phyloP scores from a whole-genome alignment of 2,329 filamentous ascomycete species.

The Cryoendolithus antarcticus region DNA sequence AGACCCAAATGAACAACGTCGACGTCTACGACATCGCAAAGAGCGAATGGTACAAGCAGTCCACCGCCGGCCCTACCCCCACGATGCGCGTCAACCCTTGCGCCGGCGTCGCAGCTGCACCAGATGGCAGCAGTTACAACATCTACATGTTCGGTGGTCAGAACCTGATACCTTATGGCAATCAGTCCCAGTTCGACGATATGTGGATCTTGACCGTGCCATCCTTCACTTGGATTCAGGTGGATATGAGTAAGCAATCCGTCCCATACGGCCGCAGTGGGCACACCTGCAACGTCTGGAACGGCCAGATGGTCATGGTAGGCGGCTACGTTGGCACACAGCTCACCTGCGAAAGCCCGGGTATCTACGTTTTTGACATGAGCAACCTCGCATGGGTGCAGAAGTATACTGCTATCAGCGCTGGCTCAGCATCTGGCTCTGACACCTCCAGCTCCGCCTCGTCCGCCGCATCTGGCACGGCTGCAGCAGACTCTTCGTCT shows the following conservation, averaged over 20 bases:
- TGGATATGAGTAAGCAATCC: conserved; percentile 38
- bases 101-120: conserved; percentile 56
- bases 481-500: neutral
- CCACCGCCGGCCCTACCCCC: conserved; percentile 48
- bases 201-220: conserved; percentile 73
- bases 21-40: conserved; percentile 69
- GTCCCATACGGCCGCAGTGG: conserved; percentile 51
- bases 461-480: conserved; percentile 3
- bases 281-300: conserved; percentile 66
- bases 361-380: conserved; percentile 67
- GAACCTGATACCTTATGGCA: conserved; percentile 51
- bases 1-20: conserved; percentile 57
- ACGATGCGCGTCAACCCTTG: conserved; percentile 53
- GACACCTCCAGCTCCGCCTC: conserved; percentile 10
- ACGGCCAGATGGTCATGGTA: conserved; percentile 67
- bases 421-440: conserved; percentile 29
- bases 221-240: conserved; percentile 66
- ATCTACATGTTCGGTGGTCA: conserved; percentile 71
- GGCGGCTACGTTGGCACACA: conserved; percentile 56
- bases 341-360: conserved; percentile 52
- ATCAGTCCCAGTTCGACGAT: conserved; percentile 53
- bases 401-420: conserved; percentile 53
- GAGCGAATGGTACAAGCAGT: conserved; percentile 61
- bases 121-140: conserved; percentile 57
- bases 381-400: conserved; percentile 57